Evolutionary conservation across 208 protist species (phyloP).

Genomic region (Novymonas esmeraldas): DNA sequence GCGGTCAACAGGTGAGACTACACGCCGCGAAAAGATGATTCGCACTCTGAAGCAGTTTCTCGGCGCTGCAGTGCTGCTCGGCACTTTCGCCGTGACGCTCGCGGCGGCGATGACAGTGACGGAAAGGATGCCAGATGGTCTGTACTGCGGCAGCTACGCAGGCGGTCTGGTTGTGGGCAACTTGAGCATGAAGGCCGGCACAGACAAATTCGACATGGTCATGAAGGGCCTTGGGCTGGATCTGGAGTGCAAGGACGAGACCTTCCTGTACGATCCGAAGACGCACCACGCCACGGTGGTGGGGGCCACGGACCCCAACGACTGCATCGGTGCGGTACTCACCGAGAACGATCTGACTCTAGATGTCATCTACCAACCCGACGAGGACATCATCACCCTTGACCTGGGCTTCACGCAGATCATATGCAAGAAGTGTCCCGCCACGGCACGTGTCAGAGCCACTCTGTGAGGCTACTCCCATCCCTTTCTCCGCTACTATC

Average conservation of each 20-base stretch:
- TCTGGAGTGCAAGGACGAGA: constrained; percentile 57
- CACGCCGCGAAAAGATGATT: background rate
- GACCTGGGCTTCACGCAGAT: constrained; percentile 63
- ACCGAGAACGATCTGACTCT: constrained; percentile 45
- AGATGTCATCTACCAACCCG: constrained; percentile 41
- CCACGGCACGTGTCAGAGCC: background rate
- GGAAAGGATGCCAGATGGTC: constrained; percentile 24
- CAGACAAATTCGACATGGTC: constrained; percentile 51
- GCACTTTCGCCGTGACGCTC: background rate
- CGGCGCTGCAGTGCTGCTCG: background rate
- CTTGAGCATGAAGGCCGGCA: constrained; percentile 25
- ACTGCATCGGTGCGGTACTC: constrained; percentile 72
- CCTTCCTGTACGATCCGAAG: constrained; percentile 59
- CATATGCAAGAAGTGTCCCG: constrained; percentile 46
- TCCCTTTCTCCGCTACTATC: background rate
- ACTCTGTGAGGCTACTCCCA: background rate
- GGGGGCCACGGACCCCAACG: constrained; percentile 46
- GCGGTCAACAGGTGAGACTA: background rate
- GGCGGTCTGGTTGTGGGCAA: constrained; percentile 48
- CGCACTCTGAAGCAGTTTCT: background rate
- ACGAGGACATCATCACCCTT: constrained; percentile 47
- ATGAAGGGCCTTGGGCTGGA: constrained; percentile 46
- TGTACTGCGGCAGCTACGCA: constrained; percentile 68
- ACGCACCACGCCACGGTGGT: constrained; percentile 38
- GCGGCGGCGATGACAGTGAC: background rate